Evolutionary conservation across 371 early-diverging fungal genomes (phyloP), one percentile per base, ranked within the genome.

Genomic region (Mucor velutinosus): DNA sequence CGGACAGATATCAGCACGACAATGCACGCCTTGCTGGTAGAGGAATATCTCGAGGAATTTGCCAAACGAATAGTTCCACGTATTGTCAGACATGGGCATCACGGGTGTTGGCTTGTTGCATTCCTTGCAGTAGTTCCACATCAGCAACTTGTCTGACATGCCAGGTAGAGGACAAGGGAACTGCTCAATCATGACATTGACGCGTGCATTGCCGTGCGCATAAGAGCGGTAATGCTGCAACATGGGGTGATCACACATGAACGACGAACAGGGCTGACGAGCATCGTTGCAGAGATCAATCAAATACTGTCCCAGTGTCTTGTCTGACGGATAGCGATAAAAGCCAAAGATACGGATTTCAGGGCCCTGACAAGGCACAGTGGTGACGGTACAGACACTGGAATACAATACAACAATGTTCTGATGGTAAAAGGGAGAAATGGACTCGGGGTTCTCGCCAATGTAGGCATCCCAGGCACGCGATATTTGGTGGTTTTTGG

Each of bases 11-110:
- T 87, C 85, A 14, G 93, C 90, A 12, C 93, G 86, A 45, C 92
- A 90, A 33, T 69, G 80, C 1, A 93, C 69, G n/a, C 82, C 81
- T 15, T 80, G 80, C 65, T 91, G 90, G 77, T 98, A 97, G 32
- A 95, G 91, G 3, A 90, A 86, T 0, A 95, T 81, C 76, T 99
- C 99, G 19, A 99, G 76, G 70, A 93, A 99, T 79, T 98, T 98
- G 41, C 98, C 99, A 83, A 97, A 96, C 8, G 98, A 97, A 66
- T 93, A 95, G 61, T 92, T 92, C 93, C 94, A 95, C 14, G 96
- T 89, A 58, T 94, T 94, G 37, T 93, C 93, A 0, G 96, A 92
- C 89, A 99, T 92, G 17, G 88, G 89, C 1, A 89, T 79, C 1
- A 87, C 87, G 0, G 92, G 94, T 0, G 96, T 95, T 2, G 79